Evolutionary conservation across 768 basidiomycete species (phyloP), one percentile per base, ranked within the genome.

Genomic region (Leccinellum albellum): DNA sequence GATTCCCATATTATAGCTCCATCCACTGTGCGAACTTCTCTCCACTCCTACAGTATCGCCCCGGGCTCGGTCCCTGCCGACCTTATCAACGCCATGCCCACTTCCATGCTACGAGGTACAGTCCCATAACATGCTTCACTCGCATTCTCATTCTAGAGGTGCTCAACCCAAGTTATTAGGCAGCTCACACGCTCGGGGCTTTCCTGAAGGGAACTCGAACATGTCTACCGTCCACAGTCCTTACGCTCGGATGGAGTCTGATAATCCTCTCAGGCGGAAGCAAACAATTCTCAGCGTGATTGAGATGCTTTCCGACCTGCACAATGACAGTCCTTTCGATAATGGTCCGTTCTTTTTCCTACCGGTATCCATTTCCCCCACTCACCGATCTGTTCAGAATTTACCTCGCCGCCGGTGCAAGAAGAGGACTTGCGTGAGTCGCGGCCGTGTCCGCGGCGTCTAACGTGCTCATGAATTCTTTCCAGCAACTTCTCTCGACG

Each of bases 271-370:
- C 51, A 73, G 40, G 57, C 74, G 80, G 55, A 80, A 74, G 62
- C 77, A 80, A 61, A 79, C 80, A 7, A 64, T 82, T 47, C 68
- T 78, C 37, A 79, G 74, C 42, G 63, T 82, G 52, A 68, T 82
- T 51, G 80, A 82, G 60, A 75, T 76, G 51, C 66, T 82, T 49
- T 70, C 72, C 12, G 80, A 82, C 56, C 45, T 82, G 53, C 74
- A 66, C 59, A 72, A 70, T 42, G 79, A 82, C 52, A 71, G 67
- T 13, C 72, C 67, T 29, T 54, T 73, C 7, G 70, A 70, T 12
- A 46, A 65, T 13, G 72, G 79, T 76, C 51, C 54, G 75, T 70
- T 24, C 21, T 29, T 28, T 47, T 47, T 14, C 33, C 46, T 26
- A 4, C 8, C 37, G 1, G 7, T 46, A 14, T 37, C 48, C 29